A percentile compares a stretch with the other conserved stretches of the same genome.
Evolutionary conservation across 2,329 filamentous ascomycete species (phyloP).

Genomic region (Pseudogymnoascus sp.): DNA sequence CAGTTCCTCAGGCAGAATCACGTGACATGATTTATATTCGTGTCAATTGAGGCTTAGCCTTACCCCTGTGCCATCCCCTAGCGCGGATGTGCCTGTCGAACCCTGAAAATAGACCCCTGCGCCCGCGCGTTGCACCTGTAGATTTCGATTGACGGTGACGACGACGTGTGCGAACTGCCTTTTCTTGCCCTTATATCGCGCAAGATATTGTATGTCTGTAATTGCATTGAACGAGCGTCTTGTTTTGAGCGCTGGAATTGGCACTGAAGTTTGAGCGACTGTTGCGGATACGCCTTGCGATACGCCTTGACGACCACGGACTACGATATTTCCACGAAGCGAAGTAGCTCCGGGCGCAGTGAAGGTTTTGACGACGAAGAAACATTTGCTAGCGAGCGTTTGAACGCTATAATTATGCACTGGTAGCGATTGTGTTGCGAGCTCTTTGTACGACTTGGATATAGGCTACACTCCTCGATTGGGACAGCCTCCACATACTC

Average conservation of each 20-base stretch:
- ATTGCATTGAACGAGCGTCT: not conserved
- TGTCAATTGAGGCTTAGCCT: not conserved
- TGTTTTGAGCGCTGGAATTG: not conserved
- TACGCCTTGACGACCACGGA: not conserved
- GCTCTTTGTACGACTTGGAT: not conserved
- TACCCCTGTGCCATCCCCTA: not conserved
- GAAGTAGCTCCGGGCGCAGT: not conserved
- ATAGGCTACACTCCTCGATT: not conserved
- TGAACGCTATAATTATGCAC: not conserved
- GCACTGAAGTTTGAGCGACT: not conserved
- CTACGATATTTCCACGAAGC: not conserved
- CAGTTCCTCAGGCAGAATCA: not conserved
- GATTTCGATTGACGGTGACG: not conserved
- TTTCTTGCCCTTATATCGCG: not conserved
- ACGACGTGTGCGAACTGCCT: not conserved
- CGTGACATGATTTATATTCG: not conserved
- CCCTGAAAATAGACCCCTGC: not conserved
- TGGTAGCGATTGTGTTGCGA: not conserved
- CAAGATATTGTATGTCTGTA: not conserved
- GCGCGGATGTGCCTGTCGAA: not conserved
- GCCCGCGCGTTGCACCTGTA: not conserved
- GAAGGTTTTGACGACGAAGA: not conserved
- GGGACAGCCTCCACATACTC: not conserved
- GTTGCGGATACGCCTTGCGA: not conserved
- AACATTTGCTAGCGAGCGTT: not conserved